Percentiles rank a stretch among this genome's conserved stretches.
These are phyloP conservation scores for Boletus rubroflammeus DNA, from an alignment of 768 basidiomycete species.

Conservation along the genomic window DNA sequence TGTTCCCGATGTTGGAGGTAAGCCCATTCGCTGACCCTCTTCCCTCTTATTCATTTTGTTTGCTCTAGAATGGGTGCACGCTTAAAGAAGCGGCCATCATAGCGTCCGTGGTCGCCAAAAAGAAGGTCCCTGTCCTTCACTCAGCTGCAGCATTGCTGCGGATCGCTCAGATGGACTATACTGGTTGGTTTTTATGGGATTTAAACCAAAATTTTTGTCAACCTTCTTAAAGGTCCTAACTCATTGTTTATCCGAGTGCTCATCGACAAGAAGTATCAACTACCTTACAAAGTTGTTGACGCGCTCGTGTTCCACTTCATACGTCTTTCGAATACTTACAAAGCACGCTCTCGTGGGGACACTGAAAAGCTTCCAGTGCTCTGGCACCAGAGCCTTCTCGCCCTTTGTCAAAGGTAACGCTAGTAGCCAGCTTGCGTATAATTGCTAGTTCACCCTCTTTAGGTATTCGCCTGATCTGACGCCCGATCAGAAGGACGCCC, in stretches of 20 bases:
- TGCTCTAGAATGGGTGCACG: slow-evolving; percentile 69
- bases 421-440: background rate
- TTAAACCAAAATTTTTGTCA: background rate
- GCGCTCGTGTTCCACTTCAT: slow-evolving; percentile 98
- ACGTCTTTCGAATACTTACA: slow-evolving; percentile 88
- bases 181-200: slow-evolving; percentile 47
- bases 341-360: slow-evolving; percentile 65
- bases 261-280: slow-evolving; percentile 95
- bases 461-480: slow-evolving; percentile 95
- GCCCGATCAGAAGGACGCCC: slow-evolving; percentile 94
- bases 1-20: slow-evolving; percentile 94
- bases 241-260: slow-evolving; percentile 96
- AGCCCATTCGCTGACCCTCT: slow-evolving; percentile 22
- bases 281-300: slow-evolving; percentile 97
- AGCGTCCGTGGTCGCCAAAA: slow-evolving; percentile 85
- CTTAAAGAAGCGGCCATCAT: slow-evolving; percentile 94
- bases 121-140: slow-evolving; percentile 93
- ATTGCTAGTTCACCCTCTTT: slow-evolving; percentile 2
- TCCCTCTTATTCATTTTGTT: slow-evolving; percentile 28
- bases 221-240: slow-evolving; percentile 60
- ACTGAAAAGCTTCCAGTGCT: slow-evolving; percentile 87
- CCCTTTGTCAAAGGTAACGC: slow-evolving; percentile 83
- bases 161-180: slow-evolving; percentile 94
- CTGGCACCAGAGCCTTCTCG: slow-evolving; percentile 96
- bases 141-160: slow-evolving; percentile 92